Conservation (phyloP, 2,329 filamentous ascomycete species). For the Fusarium chaquense region DNA sequence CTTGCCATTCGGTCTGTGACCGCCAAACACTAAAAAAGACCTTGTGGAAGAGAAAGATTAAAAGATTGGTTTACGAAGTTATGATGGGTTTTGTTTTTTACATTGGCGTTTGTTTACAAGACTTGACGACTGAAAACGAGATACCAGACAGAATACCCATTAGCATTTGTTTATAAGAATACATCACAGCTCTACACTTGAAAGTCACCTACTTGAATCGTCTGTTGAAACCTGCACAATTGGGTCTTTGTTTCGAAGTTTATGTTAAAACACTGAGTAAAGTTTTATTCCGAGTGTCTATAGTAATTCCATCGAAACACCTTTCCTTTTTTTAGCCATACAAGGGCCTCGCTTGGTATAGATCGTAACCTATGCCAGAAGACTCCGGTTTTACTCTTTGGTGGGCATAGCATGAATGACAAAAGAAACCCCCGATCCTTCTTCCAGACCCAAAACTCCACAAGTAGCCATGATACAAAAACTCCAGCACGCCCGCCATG, state of each 20-base stretch:
- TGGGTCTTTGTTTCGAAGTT: background rate
- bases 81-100: slow-evolving; percentile 8
- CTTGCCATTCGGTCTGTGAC: slow-evolving; percentile 71
- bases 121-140: slow-evolving; percentile 24
- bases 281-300: slow-evolving; percentile 21
- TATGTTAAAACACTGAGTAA: slow-evolving; percentile 10
- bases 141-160: slow-evolving; percentile 26
- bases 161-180: slow-evolving; percentile 3
- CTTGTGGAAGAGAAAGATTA: background rate
- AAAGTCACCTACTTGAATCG: too few relatives aligned
- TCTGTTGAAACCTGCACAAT: background rate
- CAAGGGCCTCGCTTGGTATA: background rate
- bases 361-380: background rate
- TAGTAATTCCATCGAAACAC: slow-evolving; percentile 10
- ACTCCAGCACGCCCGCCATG: slow-evolving; percentile 31
- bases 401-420: background rate
- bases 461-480: slow-evolving; percentile 3
- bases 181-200: background rate
- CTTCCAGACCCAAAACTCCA: background rate
- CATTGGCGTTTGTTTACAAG: slow-evolving; percentile 32
- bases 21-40: slow-evolving; percentile 25
- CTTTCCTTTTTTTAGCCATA: background rate
- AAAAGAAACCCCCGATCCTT: background rate
- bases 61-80: slow-evolving; percentile 16
- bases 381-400: slow-evolving; percentile 5